Evolutionary conservation across 768 basidiomycete species (phyloP).

Genomic region (Mycena vulgaris): DNA sequence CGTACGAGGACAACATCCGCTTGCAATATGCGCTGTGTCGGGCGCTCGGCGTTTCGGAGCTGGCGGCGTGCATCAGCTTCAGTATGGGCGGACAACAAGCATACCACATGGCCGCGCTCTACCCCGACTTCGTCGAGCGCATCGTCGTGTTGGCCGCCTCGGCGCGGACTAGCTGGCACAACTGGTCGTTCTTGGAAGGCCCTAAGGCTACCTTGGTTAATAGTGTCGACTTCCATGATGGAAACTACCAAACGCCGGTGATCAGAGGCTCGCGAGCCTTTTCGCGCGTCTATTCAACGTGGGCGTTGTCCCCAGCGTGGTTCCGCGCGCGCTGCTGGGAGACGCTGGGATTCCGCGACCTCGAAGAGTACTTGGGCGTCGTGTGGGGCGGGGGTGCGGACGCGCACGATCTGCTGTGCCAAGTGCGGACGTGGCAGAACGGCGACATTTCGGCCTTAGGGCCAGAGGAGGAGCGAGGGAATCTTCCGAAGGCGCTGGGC

Average conservation of each 20-base stretch:
- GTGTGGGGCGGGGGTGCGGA: constrained; percentile 31
- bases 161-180: constrained; percentile 38
- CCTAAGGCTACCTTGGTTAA: constrained; percentile 35
- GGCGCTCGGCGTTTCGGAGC: constrained; percentile 26
- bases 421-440: constrained; percentile 31
- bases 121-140: constrained; percentile 34
- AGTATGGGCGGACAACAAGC: constrained; percentile 40
- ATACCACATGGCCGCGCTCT: constrained; percentile 36
- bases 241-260: constrained; percentile 29
- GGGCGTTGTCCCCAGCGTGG: constrained; percentile 37
- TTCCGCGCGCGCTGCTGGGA: constrained; percentile 36
- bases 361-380: constrained; percentile 25
- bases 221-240: constrained; percentile 35
- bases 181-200: constrained; percentile 37
- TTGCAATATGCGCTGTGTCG: constrained; percentile 30
- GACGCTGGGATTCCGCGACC: constrained; percentile 18
- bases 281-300: constrained; percentile 33
- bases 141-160: constrained; percentile 36
- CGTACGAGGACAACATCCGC: constrained; percentile 38
- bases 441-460: constrained; percentile 34
- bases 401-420: constrained; percentile 32
- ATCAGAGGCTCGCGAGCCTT: constrained; percentile 29
- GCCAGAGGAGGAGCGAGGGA: constrained; percentile 29
- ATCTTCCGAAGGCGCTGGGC: constrained; percentile 29
- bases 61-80: constrained; percentile 37